Conservation (phyloP, 805 yeast species). For the Maudiozyma turicensis region DNA sequence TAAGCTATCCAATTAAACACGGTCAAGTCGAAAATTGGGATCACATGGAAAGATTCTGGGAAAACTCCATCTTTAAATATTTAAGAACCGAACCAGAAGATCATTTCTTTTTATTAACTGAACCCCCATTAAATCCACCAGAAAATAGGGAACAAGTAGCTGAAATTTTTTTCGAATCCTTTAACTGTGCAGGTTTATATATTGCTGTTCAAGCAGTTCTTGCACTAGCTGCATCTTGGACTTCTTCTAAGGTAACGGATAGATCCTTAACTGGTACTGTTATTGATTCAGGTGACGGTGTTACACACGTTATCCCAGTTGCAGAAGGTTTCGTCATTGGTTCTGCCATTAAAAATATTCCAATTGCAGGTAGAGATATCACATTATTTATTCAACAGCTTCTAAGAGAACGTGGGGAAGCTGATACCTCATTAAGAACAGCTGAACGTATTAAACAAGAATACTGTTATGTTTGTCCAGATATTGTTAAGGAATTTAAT, state of each 20-base stretch:
- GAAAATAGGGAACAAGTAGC: constrained; percentile 98
- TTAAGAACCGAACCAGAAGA: constrained; percentile 98
- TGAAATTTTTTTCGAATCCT: constrained; percentile 96
- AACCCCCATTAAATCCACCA: constrained; percentile 99
- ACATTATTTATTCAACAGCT: constrained; percentile 87
- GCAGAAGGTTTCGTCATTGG: constrained; percentile 99
- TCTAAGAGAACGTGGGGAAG: constrained; percentile 94
- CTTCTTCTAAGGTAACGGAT: constrained; percentile 88
- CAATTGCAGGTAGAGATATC: constrained; percentile 97
- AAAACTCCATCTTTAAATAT: constrained; percentile 90
- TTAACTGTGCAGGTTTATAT: constrained; percentile 96
- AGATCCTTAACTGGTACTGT: constrained; percentile 97
- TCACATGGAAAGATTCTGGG: constrained; percentile 99
- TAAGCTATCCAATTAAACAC: constrained; percentile 89
- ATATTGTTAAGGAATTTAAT: constrained; percentile 91
- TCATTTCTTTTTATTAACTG: constrained; percentile 89
- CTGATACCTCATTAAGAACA: constrained; percentile 85
- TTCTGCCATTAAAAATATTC: constrained; percentile 92
- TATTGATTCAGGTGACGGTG: constrained; percentile 98
- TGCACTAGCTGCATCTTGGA: constrained; percentile 98
- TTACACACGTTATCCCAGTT: constrained; percentile 96
- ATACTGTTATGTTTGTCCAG: constrained; percentile 95
- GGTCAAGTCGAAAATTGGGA: constrained; percentile 99
- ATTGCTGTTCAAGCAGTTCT: constrained; percentile 98
- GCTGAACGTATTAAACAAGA: constrained; percentile 97